Conservation (phyloP, 441 rosid species). For the Omphalea diandra region DNA sequence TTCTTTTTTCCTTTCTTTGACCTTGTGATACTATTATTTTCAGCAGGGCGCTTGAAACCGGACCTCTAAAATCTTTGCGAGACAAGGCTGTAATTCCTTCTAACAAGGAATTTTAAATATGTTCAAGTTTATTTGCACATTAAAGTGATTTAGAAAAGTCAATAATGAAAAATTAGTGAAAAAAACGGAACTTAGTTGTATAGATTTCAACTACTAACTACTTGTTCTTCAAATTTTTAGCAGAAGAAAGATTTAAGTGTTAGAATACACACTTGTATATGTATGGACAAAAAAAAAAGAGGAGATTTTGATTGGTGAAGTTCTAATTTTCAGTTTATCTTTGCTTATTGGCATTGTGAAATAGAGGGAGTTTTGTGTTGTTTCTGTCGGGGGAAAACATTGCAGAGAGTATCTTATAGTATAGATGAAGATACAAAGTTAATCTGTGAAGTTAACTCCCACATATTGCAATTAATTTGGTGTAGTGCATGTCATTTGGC, state of each 20-base stretch:
- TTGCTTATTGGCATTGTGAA: constrained; percentile 24
- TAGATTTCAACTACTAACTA: constrained; percentile 49
- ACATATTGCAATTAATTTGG: not conserved
- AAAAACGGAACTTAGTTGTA: constrained; percentile 33
- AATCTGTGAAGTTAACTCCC: not conserved
- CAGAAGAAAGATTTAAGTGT: constrained; percentile 40
- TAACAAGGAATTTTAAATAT: constrained; percentile 30
- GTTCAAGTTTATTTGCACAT: constrained; percentile 35
- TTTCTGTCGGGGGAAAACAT: not conserved
- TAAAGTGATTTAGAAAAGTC: constrained; percentile 22
- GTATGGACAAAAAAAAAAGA: constrained; percentile 14
- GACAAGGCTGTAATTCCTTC: constrained; percentile 18
- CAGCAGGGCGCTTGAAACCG: constrained; percentile 60
- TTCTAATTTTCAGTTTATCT: constrained; percentile 12
- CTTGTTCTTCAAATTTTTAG: constrained; percentile 53
- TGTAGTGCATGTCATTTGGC: not conserved
- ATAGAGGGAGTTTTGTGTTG: constrained; percentile 7
- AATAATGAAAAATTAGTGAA: constrained; percentile 2
- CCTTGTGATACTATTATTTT: constrained; percentile 9
- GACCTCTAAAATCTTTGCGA: constrained; percentile 44
- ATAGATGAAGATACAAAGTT: constrained; percentile 9
- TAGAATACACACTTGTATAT: constrained; percentile 40
- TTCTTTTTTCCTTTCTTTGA: not conserved
- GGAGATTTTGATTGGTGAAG: constrained; percentile 27
- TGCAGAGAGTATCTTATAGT: not conserved